phyloP scores from a whole-genome alignment of 2,329 filamentous ascomycete species.

The Zarea fungicola region DNA sequence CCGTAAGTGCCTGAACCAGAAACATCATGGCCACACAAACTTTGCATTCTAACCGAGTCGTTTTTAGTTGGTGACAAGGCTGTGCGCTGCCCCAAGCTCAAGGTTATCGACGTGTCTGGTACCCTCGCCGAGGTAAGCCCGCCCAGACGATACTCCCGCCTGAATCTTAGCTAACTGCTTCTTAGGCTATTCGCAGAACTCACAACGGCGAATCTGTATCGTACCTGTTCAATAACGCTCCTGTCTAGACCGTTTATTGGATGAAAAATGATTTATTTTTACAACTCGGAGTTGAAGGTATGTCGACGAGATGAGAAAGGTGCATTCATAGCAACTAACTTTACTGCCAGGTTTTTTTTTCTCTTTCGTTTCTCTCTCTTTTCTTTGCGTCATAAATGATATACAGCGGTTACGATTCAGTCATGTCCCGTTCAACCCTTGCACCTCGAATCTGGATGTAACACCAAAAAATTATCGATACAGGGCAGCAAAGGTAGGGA shows the following conservation, averaged over 20 bases:
- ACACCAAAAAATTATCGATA: background rate
- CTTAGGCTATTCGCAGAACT: slow-evolving; percentile 61
- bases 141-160: background rate
- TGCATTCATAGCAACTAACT: background rate
- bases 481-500: background rate
- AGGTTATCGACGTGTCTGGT: slow-evolving; percentile 87
- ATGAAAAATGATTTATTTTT: slow-evolving; percentile 2
- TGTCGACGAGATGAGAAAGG: background rate
- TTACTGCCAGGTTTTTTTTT: background rate
- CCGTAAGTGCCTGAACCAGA: slow-evolving; percentile 21
- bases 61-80: slow-evolving; percentile 65
- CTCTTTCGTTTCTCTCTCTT: background rate
- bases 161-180: slow-evolving; percentile 12
- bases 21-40: no score
- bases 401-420: slow-evolving; percentile 5
- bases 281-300: slow-evolving; percentile 10
- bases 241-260: slow-evolving; percentile 33
- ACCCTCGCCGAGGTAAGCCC: slow-evolving; percentile 60
- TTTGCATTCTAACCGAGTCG: no score
- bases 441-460: background rate
- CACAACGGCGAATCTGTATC: slow-evolving; percentile 63
- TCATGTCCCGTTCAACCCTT: background rate
- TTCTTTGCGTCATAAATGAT: background rate
- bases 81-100: slow-evolving; percentile 69
- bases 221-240: slow-evolving; percentile 64